These are phyloP conservation scores for Colletotrichum sojae DNA, from an alignment of 2,329 filamentous ascomycete species.

Conservation along the genomic window DNA sequence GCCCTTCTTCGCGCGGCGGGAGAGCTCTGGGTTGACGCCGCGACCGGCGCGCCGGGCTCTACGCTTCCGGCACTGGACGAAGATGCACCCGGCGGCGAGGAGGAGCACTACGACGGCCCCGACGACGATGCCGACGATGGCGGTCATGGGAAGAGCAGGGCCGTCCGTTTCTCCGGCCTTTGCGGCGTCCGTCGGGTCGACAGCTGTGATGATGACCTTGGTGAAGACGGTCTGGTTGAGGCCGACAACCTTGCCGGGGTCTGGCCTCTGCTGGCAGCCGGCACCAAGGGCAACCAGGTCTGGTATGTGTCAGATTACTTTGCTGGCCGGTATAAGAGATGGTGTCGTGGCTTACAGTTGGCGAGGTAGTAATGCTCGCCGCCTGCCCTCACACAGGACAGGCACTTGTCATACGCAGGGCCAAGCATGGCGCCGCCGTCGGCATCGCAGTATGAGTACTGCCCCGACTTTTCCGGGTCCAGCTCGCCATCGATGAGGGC, in stretches of 20 bases:
- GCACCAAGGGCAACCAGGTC: slow-evolving; percentile 66
- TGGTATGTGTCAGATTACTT: slow-evolving; percentile 42
- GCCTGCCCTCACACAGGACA: slow-evolving; percentile 61
- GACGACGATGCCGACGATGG: slow-evolving; percentile 61
- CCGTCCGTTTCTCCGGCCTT: slow-evolving; percentile 32
- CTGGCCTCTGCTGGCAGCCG: slow-evolving; percentile 64
- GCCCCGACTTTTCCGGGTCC: slow-evolving; percentile 47
- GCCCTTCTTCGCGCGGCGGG: slow-evolving; percentile 41
- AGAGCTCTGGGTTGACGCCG: slow-evolving; percentile 45
- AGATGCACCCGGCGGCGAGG: slow-evolving; percentile 55
- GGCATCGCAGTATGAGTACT: slow-evolving; percentile 63
- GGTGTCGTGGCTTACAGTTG: slow-evolving; percentile 61
- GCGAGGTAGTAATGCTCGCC: slow-evolving; percentile 59
- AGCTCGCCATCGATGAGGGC: slow-evolving; percentile 58
- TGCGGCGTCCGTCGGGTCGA: slow-evolving; percentile 49
- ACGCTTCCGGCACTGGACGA: slow-evolving; percentile 63
- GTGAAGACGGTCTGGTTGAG: slow-evolving; percentile 64
- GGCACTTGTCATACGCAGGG: slow-evolving; percentile 56
- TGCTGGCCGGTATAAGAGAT: slow-evolving; percentile 13
- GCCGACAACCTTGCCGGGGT: slow-evolving; percentile 51
- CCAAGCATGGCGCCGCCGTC: slow-evolving; percentile 54
- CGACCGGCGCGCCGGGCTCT: slow-evolving; percentile 49
- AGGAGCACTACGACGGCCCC: slow-evolving; percentile 57
- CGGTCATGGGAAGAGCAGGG: slow-evolving; percentile 49
- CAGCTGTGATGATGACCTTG: slow-evolving; percentile 47